phyloP scores from a whole-genome alignment of 805 yeast species.

The Kregervanrija fluxuum region DNA sequence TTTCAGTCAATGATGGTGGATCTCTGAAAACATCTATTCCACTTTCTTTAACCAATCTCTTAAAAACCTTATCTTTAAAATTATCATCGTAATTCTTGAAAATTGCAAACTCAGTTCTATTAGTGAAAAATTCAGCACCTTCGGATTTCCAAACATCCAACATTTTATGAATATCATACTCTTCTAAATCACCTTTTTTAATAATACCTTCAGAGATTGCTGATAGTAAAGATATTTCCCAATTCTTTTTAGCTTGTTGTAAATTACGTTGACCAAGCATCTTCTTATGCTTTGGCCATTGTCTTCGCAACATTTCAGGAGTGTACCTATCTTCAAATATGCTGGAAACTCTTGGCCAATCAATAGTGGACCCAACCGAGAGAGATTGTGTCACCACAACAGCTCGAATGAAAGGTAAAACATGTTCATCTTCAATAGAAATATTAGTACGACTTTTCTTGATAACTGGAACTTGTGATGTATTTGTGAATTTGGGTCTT shows the following conservation, averaged over 20 bases:
- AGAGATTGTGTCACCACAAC: constrained; percentile 64
- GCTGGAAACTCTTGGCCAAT: constrained; percentile 54
- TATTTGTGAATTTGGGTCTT: constrained; percentile 6
- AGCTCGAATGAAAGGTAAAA: constrained; percentile 50
- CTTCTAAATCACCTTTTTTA: constrained; percentile 40
- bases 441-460: constrained; percentile 19
- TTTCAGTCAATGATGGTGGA: constrained; percentile 58
- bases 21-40: constrained; percentile 40
- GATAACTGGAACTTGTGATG: constrained; percentile 11
- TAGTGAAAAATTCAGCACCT: constrained; percentile 27
- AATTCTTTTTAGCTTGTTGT: constrained; percentile 44
- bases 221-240: constrained; percentile 58
- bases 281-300: constrained; percentile 66
- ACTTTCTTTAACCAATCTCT: constrained; percentile 22
- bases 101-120: constrained; percentile 18
- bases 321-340: constrained; percentile 36
- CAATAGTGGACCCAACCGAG: constrained; percentile 42
- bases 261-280: constrained; percentile 52
- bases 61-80: constrained; percentile 36
- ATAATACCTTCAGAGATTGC: constrained; percentile 53
- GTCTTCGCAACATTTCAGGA: constrained; percentile 43
- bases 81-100: constrained; percentile 41
- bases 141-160: constrained; percentile 59
- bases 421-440: constrained; percentile 31
- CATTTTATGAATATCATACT: constrained; percentile 44